A percentile compares a stretch with the other conserved stretches of the same genome.
Evolutionary conservation across 2,329 filamentous ascomycete species (phyloP).

Genomic region (Teratosphaeria viscida): DNA sequence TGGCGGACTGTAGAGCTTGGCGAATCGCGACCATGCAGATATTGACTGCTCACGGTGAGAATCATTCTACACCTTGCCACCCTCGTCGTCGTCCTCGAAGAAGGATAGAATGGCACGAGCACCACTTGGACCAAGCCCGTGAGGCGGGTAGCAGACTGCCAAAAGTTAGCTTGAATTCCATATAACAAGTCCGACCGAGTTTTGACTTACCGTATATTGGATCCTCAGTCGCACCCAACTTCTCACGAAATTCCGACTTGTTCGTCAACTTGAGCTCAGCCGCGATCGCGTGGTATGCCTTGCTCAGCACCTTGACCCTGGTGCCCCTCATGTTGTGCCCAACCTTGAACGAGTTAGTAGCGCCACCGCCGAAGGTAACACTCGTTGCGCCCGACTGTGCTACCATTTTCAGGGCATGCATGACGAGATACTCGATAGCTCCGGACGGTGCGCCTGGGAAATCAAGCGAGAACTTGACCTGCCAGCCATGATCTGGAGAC

Average conservation of each 20-base stretch:
- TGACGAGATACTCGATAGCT: conserved; percentile 74
- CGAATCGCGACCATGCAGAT: conserved; percentile 26
- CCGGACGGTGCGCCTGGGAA: conserved; percentile 81
- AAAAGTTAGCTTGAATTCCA: conserved; percentile 5
- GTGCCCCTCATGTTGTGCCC: conserved; percentile 74
- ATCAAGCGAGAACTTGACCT: conserved; percentile 93
- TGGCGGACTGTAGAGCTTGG: background rate
- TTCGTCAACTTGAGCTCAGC: conserved; percentile 71
- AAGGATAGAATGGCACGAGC: conserved; percentile 81
- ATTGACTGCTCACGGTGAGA: conserved; percentile 29
- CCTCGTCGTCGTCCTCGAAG: conserved; percentile 58
- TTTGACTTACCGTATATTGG: conserved; percentile 51
- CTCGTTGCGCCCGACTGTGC: conserved; percentile 49
- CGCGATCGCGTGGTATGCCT: conserved; percentile 71
- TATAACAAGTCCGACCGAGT: background rate
- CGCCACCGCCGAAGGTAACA: conserved; percentile 83
- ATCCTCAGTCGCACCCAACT: conserved; percentile 77
- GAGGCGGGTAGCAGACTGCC: conserved; percentile 71
- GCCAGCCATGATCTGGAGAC: conserved; percentile 72
- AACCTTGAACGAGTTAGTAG: conserved; percentile 60
- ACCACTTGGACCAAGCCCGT: conserved; percentile 71
- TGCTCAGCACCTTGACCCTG: conserved; percentile 68
- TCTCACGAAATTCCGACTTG: conserved; percentile 83
- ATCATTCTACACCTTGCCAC: conserved; percentile 14
- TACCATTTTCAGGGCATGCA: conserved; percentile 55